These are phyloP conservation scores for Trichosporon inkin DNA, from an alignment of 1,284 basidiomycete species.

Conservation along the genomic window DNA sequence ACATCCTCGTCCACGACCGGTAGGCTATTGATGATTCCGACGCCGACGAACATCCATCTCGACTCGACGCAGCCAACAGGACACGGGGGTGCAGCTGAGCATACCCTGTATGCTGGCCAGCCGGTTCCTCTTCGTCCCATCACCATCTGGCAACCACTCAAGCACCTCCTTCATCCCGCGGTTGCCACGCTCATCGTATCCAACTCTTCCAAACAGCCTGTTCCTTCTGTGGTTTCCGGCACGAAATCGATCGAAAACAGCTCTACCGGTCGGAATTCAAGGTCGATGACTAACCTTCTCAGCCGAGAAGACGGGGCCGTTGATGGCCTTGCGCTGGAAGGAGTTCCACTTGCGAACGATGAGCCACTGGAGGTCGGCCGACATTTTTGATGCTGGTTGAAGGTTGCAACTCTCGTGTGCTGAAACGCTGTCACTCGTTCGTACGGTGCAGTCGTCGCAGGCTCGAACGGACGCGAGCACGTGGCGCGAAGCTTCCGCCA, in stretches of 20 bases:
- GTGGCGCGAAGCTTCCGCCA: background rate
- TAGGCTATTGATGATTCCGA: background rate
- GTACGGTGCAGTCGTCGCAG: background rate
- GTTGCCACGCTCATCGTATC: no score
- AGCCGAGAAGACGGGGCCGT: conserved; percentile 73
- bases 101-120: no score
- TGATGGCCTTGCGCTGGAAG: conserved; percentile 72
- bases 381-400: conserved; percentile 35
- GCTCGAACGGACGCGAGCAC: no score
- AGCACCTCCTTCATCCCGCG: no score
- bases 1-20: background rate
- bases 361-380: conserved; percentile 78
- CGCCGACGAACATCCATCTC: no score
- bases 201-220: no score
- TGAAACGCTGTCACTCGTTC: background rate
- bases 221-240: no score
- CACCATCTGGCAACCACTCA: no score
- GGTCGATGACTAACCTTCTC: conserved; percentile 63
- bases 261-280: background rate
- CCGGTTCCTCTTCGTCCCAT: no score
- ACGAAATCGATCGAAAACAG: background rate
- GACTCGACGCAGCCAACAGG: no score
- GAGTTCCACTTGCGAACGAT: conserved; percentile 83
- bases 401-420: conserved; percentile 5
- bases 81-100: no score